Conservation (phyloP, 2,329 filamentous ascomycete genomes). For the Aspergillus candidus region DNA sequence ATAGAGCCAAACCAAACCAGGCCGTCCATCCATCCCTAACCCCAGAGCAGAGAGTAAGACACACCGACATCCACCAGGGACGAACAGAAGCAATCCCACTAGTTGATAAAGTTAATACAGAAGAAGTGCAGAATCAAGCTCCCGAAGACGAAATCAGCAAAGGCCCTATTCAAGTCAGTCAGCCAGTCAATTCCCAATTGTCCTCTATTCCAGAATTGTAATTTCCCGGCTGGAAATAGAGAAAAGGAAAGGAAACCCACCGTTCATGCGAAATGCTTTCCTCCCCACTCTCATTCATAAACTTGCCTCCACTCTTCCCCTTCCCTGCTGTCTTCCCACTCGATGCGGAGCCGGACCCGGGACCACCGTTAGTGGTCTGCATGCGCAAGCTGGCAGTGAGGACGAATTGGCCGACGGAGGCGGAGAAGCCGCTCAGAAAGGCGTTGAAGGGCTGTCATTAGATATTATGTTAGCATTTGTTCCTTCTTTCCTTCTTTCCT, state of each 20-base stretch:
- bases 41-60: neutral
- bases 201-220: constrained; percentile 2
- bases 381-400: constrained; percentile 85
- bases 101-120: constrained; percentile 99
- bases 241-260: constrained; percentile 19
- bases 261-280: constrained; percentile 36
- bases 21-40: no score
- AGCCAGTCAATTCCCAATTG: constrained; percentile 1
- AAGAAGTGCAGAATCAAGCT: constrained; percentile 97
- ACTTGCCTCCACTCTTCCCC: constrained; percentile 17
- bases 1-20: no score
- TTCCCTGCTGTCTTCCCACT: constrained; percentile 41
- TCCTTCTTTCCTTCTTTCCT: no score
- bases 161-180: constrained; percentile 56
- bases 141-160: constrained; percentile 92
- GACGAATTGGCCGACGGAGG: constrained; percentile 95
- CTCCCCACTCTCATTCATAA: constrained; percentile 12
- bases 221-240: neutral
- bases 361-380: constrained; percentile 62
- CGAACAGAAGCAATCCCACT: constrained; percentile 16
- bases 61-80: constrained; percentile 6
- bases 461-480: neutral
- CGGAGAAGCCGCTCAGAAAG: constrained; percentile 90
- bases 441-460: constrained; percentile 83
- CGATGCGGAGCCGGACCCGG: constrained; percentile 34